A percentile compares a stretch with the other conserved stretches of the same genome.
phyloP scores from a whole-genome alignment of 495 filamentous ascomycete species.

The Penicillium coprophilum region DNA sequence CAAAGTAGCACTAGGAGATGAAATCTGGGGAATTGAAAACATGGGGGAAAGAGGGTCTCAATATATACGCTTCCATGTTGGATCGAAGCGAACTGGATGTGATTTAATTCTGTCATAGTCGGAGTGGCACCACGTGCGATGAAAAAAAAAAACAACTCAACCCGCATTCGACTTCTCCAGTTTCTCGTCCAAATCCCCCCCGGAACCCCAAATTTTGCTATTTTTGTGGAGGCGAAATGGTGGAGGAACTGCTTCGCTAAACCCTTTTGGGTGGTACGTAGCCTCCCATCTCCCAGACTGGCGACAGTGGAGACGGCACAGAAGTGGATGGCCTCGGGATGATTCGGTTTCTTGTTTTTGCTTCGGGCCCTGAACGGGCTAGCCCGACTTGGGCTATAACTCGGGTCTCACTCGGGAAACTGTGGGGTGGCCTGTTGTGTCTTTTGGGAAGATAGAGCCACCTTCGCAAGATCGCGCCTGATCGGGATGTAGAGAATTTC shows the following conservation, averaged over 20 bases:
- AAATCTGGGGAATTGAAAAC: conserved; percentile 14
- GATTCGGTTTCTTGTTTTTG: neutral
- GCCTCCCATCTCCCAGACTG: conserved; percentile 17
- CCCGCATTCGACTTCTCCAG: neutral
- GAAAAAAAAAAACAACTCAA: conserved; percentile 7
- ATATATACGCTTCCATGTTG: conserved; percentile 11
- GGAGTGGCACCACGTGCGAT: conserved; percentile 10
- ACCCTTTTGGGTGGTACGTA: conserved; percentile 2
- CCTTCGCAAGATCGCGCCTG: neutral
- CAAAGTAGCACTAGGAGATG: neutral
- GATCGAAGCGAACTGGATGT: neutral
- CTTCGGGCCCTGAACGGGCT: conserved; percentile 2
- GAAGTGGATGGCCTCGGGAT: conserved; percentile 7
- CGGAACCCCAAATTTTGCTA: conserved; percentile 5
- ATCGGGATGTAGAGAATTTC: too few species aligned
- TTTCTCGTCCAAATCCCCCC: conserved; percentile 16
- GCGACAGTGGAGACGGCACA: neutral
- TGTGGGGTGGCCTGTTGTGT: conserved; percentile 6
- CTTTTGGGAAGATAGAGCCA: conserved; percentile 22
- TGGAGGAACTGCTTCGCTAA: conserved; percentile 19
- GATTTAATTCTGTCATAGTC: conserved; percentile 7
- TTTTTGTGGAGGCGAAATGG: conserved; percentile 21
- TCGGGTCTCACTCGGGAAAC: conserved; percentile 1
- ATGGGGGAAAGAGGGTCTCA: conserved; percentile 13
- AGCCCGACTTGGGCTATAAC: conserved; percentile 3